Base-by-base conservation (phyloP, 2,329 filamentous ascomycete genomes). In the Alternaria sp. region DNA sequence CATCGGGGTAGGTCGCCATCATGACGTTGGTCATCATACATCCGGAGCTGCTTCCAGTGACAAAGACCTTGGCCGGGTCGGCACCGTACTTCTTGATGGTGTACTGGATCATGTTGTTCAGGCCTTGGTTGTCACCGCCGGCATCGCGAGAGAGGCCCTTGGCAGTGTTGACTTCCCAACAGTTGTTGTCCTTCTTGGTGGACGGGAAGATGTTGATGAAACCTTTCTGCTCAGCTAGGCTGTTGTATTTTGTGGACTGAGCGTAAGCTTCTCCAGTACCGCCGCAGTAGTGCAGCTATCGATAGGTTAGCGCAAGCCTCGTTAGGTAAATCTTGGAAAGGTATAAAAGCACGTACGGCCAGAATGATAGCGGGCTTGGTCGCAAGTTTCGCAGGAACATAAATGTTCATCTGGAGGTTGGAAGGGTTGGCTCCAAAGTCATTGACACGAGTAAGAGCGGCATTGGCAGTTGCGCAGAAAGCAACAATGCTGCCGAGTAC, bases 151-250 rank as follows among this genome's bases (percentile, higher is more conserved):
- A 85, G 3, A 89, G 81, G 0, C 85, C 79, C 8, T 78, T 81
- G 7, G 78, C 78, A 2, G 82, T 86, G 22, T 85, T 85, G 16
- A 88, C 85, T 57, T 89, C 87, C 86, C 86, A 89, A 79, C 86
- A 89, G 59, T 71, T 74, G 38, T 71, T 83, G 54, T 78, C 75
- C 59, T 84, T 83, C 0, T 83, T 83, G 3, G 83, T 83, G 52
- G 82, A 76, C 0, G 86, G 85, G 73, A 85, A 89, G 68, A 89
- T 85, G 58, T 85, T 81, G 56, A 90, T 87, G 75, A 85, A 88
- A 40, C 85, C 86, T 55, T 87, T 80, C 46, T 79, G 70, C 60
- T 85, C 83, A 6, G 87, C 84, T 11, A 85, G 77, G 1, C 79
- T 74, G 40, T 59, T 62, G 32, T 69, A 65, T 27, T 62, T 65